These are phyloP conservation scores for Verbascum thapsus DNA, from an alignment of 257 asterid species.

Conservation along the genomic window DNA sequence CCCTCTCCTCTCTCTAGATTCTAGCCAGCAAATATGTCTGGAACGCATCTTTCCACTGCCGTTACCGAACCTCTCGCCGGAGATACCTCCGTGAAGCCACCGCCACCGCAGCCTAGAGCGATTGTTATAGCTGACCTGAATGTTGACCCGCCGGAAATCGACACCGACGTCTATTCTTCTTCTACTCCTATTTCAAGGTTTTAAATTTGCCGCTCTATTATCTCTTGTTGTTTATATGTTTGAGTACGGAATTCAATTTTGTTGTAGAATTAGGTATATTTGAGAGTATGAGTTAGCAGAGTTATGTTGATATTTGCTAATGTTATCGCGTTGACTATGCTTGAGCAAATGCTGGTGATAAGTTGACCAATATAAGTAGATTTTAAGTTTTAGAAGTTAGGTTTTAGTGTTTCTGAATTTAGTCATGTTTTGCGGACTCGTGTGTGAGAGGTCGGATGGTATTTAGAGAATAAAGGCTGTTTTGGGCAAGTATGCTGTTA, in stretches of 20 bases:
- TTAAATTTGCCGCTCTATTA: not conserved
- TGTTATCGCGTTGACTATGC: not conserved
- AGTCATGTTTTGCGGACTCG: not conserved
- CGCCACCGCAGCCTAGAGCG: constrained; percentile 42
- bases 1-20: constrained; percentile 20
- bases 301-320: constrained; percentile 1
- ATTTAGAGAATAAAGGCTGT: not conserved
- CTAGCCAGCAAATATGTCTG: constrained; percentile 31
- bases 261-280: constrained; percentile 14
- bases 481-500: not conserved
- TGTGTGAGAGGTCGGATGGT: not conserved
- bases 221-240: not conserved
- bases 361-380: not conserved
- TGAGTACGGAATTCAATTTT: not conserved
- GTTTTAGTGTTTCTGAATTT: not conserved
- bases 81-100: constrained; percentile 37
- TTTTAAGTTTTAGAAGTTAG: not conserved
- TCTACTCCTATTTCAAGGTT: constrained; percentile 48
- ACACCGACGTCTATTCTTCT: constrained; percentile 41
- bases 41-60: constrained; percentile 29
- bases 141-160: constrained; percentile 69
- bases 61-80: constrained; percentile 31
- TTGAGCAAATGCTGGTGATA: not conserved
- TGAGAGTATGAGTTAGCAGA: constrained; percentile 17
- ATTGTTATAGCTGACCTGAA: constrained; percentile 74